A percentile compares a stretch with the other conserved stretches of the same genome.
phyloP scores from a whole-genome alignment of 768 basidiomycete species.

The Naganishia friedmannii region DNA sequence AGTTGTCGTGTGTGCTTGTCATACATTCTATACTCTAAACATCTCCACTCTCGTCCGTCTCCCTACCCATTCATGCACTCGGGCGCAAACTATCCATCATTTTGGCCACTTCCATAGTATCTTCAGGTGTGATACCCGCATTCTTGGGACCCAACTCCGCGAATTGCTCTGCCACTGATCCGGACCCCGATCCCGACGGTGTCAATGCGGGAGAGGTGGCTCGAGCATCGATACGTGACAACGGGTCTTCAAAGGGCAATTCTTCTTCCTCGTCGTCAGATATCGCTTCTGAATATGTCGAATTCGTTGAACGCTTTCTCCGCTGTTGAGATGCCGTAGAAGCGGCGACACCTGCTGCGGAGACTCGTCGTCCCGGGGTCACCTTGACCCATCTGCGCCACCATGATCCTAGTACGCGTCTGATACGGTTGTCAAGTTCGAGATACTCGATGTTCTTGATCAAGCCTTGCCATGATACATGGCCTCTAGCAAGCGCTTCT shows the following conservation, averaged over 20 bases:
- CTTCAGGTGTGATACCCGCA: background rate
- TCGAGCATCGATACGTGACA: background rate
- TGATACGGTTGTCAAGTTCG: conserved; percentile 70
- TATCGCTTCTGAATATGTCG: conserved; percentile 5
- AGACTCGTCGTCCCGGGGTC: conserved; percentile 31
- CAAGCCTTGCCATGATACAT: conserved; percentile 78
- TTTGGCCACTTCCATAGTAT: conserved; percentile 10
- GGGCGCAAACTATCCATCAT: conserved; percentile 21
- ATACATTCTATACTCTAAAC: background rate
- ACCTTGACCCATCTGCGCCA: conserved; percentile 62
- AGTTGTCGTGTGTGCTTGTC: background rate
- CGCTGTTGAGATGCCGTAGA: conserved; percentile 15
- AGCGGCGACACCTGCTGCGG: background rate
- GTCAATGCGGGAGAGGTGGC: background rate
- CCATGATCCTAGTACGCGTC: conserved; percentile 72
- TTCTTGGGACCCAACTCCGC: background rate
- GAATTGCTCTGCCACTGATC: background rate
- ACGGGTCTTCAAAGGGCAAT: background rate
- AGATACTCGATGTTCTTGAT: conserved; percentile 88
- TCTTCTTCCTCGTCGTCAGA: conserved; percentile 16
- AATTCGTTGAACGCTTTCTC: background rate
- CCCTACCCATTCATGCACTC: background rate
- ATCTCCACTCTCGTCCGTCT: background rate
- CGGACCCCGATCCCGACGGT: background rate
- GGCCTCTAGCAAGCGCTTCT: conserved; percentile 63